phyloP scores from a whole-genome alignment of 2,329 filamentous ascomycete genomes.

The Xylariales sp. region DNA sequence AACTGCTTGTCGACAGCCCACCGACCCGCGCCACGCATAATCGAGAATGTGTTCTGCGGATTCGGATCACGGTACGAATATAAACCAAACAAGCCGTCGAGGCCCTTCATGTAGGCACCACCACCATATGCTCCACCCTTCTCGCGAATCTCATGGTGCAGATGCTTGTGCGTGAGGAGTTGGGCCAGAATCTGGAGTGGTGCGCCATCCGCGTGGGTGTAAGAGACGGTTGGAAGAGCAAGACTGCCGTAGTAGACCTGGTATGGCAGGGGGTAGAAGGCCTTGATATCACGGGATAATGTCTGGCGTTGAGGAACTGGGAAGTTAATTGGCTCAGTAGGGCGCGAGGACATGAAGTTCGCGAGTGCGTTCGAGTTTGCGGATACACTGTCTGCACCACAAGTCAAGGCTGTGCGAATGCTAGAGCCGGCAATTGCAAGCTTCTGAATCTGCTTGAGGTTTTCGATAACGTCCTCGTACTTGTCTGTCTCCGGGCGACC shows the following conservation, averaged over 20 bases:
- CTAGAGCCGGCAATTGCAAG: slow-evolving; percentile 66
- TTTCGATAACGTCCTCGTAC: slow-evolving; percentile 70
- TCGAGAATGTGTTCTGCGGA: slow-evolving; percentile 77
- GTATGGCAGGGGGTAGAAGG: slow-evolving; percentile 91
- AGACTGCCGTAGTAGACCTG: slow-evolving; percentile 93
- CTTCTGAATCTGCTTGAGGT: slow-evolving; percentile 79
- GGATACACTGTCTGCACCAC: slow-evolving; percentile 66
- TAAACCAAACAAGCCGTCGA: slow-evolving; percentile 87
- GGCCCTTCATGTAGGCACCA: slow-evolving; percentile 73
- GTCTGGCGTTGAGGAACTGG: slow-evolving; percentile 26
- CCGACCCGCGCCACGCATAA: slow-evolving; percentile 76
- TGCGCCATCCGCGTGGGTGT: slow-evolving; percentile 69
- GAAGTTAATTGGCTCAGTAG: slow-evolving; percentile 37
- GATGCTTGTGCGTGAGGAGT: slow-evolving; percentile 89
- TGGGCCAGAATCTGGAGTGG: slow-evolving; percentile 85
- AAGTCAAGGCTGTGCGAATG: slow-evolving; percentile 80
- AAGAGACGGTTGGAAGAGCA: slow-evolving; percentile 78
- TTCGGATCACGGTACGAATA: slow-evolving; percentile 98
- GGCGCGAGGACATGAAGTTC: slow-evolving; percentile 63
- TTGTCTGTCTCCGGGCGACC: slow-evolving; percentile 65
- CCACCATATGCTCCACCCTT: slow-evolving; percentile 96
- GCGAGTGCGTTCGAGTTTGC: slow-evolving; percentile 68
- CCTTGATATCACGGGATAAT: slow-evolving; percentile 55
- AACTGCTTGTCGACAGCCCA: slow-evolving; percentile 81
- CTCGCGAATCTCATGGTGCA: slow-evolving; percentile 96